Conservation (phyloP, 805 yeast genomes). For the Hanseniaspora occidentalis region DNA sequence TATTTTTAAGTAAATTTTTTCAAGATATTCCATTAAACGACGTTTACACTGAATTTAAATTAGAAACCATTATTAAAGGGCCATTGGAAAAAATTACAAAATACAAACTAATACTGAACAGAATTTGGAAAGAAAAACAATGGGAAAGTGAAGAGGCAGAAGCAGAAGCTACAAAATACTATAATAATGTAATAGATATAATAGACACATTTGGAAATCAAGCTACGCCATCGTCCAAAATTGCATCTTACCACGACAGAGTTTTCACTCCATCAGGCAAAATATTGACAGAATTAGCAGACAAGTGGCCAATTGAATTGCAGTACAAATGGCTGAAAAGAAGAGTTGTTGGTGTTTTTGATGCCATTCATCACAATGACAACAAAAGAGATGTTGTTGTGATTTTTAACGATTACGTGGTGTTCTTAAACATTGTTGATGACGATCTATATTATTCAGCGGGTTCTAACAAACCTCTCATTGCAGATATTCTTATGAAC, state of each 20-base stretch:
- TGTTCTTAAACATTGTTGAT: conserved; percentile 48
- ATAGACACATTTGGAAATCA: conserved; percentile 67
- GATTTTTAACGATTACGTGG: conserved; percentile 67
- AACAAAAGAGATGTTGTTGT: conserved; percentile 45
- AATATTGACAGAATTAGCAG: conserved; percentile 69
- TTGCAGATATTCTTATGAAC: conserved; percentile 79
- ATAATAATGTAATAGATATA: conserved; percentile 44
- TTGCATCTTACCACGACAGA: conserved; percentile 39
- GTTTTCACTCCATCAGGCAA: conserved; percentile 89
- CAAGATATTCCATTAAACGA: conserved; percentile 13
- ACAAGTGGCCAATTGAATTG: conserved; percentile 76
- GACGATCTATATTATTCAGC: conserved; percentile 19
- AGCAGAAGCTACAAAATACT: conserved; percentile 27
- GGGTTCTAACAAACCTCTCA: conserved; percentile 32
- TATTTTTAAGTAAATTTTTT: conserved; percentile 29
- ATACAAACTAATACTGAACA: conserved; percentile 51
- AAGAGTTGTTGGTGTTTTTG: conserved; percentile 69
- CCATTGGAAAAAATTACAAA: conserved; percentile 57
- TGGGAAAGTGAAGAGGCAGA: conserved; percentile 26
- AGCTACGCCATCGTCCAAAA: conserved; percentile 16
- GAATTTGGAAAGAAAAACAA: conserved; percentile 39
- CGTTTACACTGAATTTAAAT: conserved; percentile 35
- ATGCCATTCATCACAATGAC: conserved; percentile 27
- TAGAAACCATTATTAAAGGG: conserved; percentile 52
- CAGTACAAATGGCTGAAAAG: conserved; percentile 84